Base-by-base conservation (phyloP, 2,329 filamentous ascomycete species). In the Lachnellula suecica region DNA sequence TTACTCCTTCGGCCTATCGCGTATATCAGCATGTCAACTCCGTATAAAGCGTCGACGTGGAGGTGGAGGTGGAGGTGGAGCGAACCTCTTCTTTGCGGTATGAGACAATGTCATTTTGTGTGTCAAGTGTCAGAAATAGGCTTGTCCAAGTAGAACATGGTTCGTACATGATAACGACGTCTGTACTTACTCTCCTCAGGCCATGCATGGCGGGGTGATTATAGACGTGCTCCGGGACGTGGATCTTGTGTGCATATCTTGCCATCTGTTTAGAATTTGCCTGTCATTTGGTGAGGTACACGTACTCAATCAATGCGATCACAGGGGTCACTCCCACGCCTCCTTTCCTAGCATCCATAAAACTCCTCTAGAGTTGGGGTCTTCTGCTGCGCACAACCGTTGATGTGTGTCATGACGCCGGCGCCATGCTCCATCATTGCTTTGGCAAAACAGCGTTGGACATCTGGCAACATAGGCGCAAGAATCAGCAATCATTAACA, bases 31-130 rank as follows among this genome's bases (percentile, higher is more conserved):
- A n/a, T n/a, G n/a, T n/a, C n/a, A n/a, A n/a, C n/a, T n/a, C n/a
- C n/a, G n/a, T n/a, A n/a, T n/a, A n/a, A n/a, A n/a, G 17, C 24
- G 11, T 13, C 24, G 1, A 13, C 20, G 4, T 24, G 9, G 19
- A n/a, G 22, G 23, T n/a, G 35, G 15, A 20, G n/a, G 31, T n/a
- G 4, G 37, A 37, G n/a, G 24, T 9, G 17, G 15, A 3, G 29
- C 43, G 15, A 31, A 45, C 51, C 15, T 53, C 27, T 54, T 54
- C 52, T 29, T 54, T 54, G 22, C 17, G 19, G 23, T 51, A 55
- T 4, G 52, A 51, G 10, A 51, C 15, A 17, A 55, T 48, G 24
- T 55, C 52, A 19, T 51, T 55, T 46, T 55, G 52, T n/a, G n/a
- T n/a, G n/a, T n/a, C n/a, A n/a, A n/a, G n/a, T n/a, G n/a, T n/a